Evolutionary conservation across 495 filamentous ascomycete genomes (phyloP).

Genomic region (Cercophora newfieldiana): DNA sequence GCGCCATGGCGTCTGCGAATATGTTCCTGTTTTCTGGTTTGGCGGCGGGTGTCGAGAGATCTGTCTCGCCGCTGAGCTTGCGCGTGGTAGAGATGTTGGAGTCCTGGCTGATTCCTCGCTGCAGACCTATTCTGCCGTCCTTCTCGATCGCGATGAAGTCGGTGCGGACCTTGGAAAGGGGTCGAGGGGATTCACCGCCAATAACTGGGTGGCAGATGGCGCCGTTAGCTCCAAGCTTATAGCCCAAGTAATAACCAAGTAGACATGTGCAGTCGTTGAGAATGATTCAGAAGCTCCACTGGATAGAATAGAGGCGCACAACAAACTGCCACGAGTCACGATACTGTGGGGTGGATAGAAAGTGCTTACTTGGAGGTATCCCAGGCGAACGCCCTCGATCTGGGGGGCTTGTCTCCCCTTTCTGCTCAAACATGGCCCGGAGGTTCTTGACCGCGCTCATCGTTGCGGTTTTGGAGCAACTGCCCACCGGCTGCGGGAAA

Average conservation of each 20-base stretch:
- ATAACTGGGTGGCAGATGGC: neutral
- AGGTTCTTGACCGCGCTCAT: conserved; percentile 64
- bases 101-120: conserved; percentile 44
- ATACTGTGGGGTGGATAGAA: conserved; percentile 9
- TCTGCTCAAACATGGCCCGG: conserved; percentile 85
- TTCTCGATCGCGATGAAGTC: conserved; percentile 81
- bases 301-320: neutral
- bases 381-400: conserved; percentile 74
- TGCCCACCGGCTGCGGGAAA: neutral
- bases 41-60: conserved; percentile 28
- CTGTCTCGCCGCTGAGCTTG: conserved; percentile 39
- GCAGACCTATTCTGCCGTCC: conserved; percentile 51
- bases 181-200: conserved; percentile 51
- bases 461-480: conserved; percentile 23
- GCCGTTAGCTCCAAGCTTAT: neutral
- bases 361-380: conserved; percentile 33
- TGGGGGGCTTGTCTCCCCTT: conserved; percentile 61
- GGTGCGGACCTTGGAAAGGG: conserved; percentile 75
- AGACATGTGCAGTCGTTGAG: neutral
- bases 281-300: neutral
- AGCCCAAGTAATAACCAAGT: neutral
- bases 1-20: conserved; percentile 33
- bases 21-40: conserved; percentile 33
- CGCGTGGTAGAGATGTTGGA: conserved; percentile 40
- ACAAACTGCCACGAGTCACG: neutral